Evolutionary conservation across 257 asterid species (phyloP), one percentile per base, ranked within the genome.

Genomic region (Gentiana dahurica): DNA sequence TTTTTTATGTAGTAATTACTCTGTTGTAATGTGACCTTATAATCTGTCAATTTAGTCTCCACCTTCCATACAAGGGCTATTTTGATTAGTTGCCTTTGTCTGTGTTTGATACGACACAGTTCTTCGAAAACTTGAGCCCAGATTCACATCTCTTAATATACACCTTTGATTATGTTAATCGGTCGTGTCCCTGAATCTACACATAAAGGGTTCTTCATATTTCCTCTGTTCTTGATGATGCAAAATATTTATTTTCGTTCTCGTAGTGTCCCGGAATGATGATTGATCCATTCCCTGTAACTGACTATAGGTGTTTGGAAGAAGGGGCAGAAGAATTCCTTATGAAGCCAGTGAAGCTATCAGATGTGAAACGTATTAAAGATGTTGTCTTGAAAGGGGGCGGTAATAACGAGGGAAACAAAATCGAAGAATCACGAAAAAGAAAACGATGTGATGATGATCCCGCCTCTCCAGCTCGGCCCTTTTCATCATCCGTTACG

Each of bases 301-400:
- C 41, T 1, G 36, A 5, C 11, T 1, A 46, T 35, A 86, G 97
- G 62, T 89, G 97, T 58, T 58, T 89, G 52, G 94, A 89, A 65
- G 97, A 80, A 71, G 97, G 97, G 41, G 97, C 97, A 0, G 80
- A 86, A 38, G 95, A 86, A 38, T 39, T 39, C 44, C 44, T 39
- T 39, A 7, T 39, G 44, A 39, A 39, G 44, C 44, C 44, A 0
- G 87, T 87, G 4, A 75, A 82, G 81, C 83, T 87, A 41, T 63
- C 93, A 0, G 96, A 87, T 34, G 96, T 87, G 2, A 69, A 78
- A 72, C 89, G 90, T 39, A 59, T 85, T 34, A 69, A 69, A 53
- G 80, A 82, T 11, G 61, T 75, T 69, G 62, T 87, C 13, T 57
- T 84, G 54, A 73, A 65, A 34, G 86, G 73, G n/a, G 79, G 67